Evolutionary conservation across 108 stramenopile species (phyloP).

Genomic region (Phaeodactylum tricornutum): DNA sequence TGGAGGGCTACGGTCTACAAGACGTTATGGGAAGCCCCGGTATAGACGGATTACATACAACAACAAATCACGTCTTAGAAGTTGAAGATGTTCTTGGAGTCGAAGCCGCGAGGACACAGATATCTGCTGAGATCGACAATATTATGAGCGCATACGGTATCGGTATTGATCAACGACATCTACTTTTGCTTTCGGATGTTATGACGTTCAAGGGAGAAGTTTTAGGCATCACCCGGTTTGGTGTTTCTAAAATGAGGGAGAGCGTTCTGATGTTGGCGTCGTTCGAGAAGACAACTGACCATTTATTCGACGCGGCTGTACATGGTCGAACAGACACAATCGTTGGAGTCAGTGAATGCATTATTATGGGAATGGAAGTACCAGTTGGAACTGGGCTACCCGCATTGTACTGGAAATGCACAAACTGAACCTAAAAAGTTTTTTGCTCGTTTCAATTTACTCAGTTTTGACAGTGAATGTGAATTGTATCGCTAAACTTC

Average conservation of each 20-base stretch:
- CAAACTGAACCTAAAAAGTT: too few relatives aligned
- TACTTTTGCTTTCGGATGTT: conserved; percentile 93
- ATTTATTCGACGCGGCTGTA: conserved; percentile 97
- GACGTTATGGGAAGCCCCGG: conserved; percentile 92
- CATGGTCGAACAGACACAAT: conserved; percentile 94
- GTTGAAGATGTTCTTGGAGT: conserved; percentile 90
- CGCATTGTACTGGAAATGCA: conserved; percentile 75
- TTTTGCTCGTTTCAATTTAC: too few relatives aligned
- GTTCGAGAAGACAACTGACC: conserved; percentile 99
- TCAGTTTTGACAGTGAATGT: too few relatives aligned
- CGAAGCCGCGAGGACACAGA: conserved; percentile 92
- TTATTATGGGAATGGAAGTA: conserved; percentile 99
- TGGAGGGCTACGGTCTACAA: conserved; percentile 94
- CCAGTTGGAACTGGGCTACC: conserved; percentile 96
- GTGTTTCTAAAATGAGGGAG: conserved; percentile 98
- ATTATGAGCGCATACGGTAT: conserved; percentile 87
- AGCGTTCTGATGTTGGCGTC: conserved; percentile 97
- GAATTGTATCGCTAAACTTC: too few relatives aligned
- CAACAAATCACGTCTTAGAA: conserved; percentile 96
- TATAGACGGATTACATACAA: conserved; percentile 82
- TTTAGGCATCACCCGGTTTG: conserved; percentile 95
- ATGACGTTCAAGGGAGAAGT: conserved; percentile 99
- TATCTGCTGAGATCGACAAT: conserved; percentile 88
- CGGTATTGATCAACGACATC: conserved; percentile 91
- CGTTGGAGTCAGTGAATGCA: conserved; percentile 98